phyloP scores from a whole-genome alignment of 257 asterid genomes.

The Solanum peruvianum region DNA sequence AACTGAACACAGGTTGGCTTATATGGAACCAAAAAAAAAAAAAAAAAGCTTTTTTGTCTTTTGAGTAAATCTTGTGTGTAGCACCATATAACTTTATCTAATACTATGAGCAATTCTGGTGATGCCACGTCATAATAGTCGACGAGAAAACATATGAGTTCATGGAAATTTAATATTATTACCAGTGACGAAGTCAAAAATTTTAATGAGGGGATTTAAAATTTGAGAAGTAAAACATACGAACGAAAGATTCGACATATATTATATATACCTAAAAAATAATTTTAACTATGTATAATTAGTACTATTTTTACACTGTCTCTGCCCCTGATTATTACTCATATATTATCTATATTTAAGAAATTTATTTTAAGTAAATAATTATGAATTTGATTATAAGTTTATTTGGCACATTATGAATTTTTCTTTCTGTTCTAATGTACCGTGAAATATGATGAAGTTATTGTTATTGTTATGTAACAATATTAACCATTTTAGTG shows the following conservation, averaged over 20 bases:
- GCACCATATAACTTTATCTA: background rate
- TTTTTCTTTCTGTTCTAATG: background rate
- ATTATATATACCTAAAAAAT: no score
- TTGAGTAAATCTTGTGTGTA: background rate
- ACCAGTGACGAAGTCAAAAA: no score
- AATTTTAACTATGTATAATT: no score
- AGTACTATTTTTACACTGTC: no score
- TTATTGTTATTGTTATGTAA: background rate
- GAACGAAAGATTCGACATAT: no score
- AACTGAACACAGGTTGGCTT: background rate
- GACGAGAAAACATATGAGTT: background rate
- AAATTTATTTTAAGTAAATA: background rate
- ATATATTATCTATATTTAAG: no score
- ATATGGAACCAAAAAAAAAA: background rate
- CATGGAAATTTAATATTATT: background rate
- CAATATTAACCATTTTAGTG: no score
- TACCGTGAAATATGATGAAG: background rate
- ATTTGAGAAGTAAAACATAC: no score
- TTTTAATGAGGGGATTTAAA: no score
- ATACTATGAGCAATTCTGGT: background rate
- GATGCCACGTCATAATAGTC: background rate
- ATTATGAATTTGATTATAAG: background rate
- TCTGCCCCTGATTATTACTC: no score
- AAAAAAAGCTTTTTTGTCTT: background rate
- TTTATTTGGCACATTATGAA: background rate